phyloP scores from a whole-genome alignment of 192 early-diverging fungal species.

The Coemansia sp. region DNA sequence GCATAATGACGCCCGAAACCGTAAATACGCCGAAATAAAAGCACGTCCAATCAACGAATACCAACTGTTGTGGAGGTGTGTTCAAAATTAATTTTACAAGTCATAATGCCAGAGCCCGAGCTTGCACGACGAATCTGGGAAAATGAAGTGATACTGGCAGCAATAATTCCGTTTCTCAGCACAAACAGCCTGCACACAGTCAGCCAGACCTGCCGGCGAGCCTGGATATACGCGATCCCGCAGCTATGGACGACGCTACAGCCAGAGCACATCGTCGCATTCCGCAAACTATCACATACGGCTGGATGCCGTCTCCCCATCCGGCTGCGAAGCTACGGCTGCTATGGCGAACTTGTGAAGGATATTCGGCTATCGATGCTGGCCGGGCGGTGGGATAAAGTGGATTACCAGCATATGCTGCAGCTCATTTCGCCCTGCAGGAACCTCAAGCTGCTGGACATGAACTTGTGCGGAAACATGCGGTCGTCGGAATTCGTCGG shows the following conservation, averaged over 20 bases:
- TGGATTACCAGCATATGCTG: not conserved
- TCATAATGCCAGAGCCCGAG: not conserved
- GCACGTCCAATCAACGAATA: too few relatives aligned
- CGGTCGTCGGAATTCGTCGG: not conserved
- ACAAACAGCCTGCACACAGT: not conserved
- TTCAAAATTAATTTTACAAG: not conserved
- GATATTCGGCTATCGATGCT: not conserved
- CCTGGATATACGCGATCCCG: not conserved
- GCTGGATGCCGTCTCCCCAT: not conserved
- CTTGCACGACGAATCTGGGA: not conserved
- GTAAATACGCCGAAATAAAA: too few relatives aligned
- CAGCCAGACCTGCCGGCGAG: not conserved
- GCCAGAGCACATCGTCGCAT: not conserved
- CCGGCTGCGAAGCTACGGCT: not conserved
- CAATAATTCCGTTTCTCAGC: not conserved
- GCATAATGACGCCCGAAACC: too few relatives aligned
- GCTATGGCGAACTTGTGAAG: not conserved
- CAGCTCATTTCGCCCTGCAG: not conserved
- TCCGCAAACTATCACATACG: not conserved
- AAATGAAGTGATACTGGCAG: not conserved
- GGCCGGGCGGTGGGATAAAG: slow-evolving; percentile 3
- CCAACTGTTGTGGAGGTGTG: too few relatives aligned
- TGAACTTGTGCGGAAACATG: slow-evolving; percentile 4
- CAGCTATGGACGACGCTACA: not conserved
- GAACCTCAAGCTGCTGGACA: not conserved